These are phyloP conservation scores for Podaxis carcinomalis DNA, from an alignment of 768 basidiomycete species.

Conservation along the genomic window DNA sequence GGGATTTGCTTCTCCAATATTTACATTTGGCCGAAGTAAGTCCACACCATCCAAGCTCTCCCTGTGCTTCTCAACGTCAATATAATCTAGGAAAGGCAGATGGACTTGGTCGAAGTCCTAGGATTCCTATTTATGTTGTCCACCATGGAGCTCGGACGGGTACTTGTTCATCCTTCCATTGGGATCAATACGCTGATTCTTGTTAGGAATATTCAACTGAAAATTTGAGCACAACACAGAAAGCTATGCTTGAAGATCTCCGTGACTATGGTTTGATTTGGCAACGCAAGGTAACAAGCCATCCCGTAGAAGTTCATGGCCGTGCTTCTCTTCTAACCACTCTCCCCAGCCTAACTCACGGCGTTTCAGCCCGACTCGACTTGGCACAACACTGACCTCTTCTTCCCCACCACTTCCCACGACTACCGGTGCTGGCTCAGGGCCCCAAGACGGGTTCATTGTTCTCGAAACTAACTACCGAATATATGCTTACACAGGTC, in stretches of 20 bases:
- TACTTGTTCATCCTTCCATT: constrained; percentile 30
- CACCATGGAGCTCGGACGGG: constrained; percentile 91
- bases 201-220: constrained; percentile 86
- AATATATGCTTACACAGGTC: constrained; percentile 96
- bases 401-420: constrained; percentile 78
- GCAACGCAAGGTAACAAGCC: constrained; percentile 61
- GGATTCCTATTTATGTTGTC: constrained; percentile 96
- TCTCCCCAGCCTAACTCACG: constrained; percentile 56
- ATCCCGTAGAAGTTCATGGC: constrained; percentile 16
- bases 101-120: constrained; percentile 91
- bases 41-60: constrained; percentile 11
- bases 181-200: constrained; percentile 13
- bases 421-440: constrained; percentile 50
- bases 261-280: constrained; percentile 94
- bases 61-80: constrained; percentile 16
- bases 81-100: constrained; percentile 63
- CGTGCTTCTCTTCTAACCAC: constrained; percentile 22
- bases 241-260: constrained; percentile 86
- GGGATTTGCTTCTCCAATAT: constrained; percentile 92
- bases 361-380: constrained; percentile 90
- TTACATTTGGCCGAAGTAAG: constrained; percentile 79
- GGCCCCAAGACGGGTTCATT: constrained; percentile 82
- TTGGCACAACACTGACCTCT: constrained; percentile 92
- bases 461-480: constrained; percentile 98
- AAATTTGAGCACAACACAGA: constrained; percentile 71